Percentiles rank a stretch among this genome's conserved stretches.
Conservation (phyloP, 169 alveolate species). For the Plasmodium gaboni region DNA sequence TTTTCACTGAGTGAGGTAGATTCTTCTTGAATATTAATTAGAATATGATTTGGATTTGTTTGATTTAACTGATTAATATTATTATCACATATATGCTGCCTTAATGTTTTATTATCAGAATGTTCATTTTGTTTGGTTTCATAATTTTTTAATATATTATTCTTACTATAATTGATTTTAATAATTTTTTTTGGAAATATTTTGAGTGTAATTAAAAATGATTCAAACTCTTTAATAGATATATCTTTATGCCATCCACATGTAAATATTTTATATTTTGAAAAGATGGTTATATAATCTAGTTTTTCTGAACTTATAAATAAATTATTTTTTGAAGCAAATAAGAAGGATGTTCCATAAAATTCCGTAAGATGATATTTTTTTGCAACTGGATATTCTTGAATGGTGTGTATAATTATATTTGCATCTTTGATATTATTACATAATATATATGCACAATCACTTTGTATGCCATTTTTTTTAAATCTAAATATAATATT, state of each 20-base stretch:
- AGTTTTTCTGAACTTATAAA: constrained; percentile 55
- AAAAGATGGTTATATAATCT: constrained; percentile 58
- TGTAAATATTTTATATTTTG: constrained; percentile 81
- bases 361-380: constrained; percentile 82
- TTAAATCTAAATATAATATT: constrained; percentile 84
- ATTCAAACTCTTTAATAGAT: constrained; percentile 81
- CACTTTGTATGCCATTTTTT: constrained; percentile 85
- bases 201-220: constrained; percentile 82
- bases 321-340: constrained; percentile 78
- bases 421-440: constrained; percentile 80
- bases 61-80: constrained; percentile 1
- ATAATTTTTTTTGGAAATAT: constrained; percentile 82
- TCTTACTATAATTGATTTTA: constrained; percentile 56
- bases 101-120: background rate
- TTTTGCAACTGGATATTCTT: constrained; percentile 86
- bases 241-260: constrained; percentile 87
- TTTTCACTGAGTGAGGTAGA: background rate
- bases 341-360: constrained; percentile 84
- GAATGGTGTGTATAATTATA: constrained; percentile 80
- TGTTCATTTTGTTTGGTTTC: background rate
- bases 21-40: constrained; percentile 33
- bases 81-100: background rate
- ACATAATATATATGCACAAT: constrained; percentile 86
- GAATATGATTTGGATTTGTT: constrained; percentile 36
- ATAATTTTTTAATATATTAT: background rate